Evolutionary conservation across 1,284 basidiomycete species (phyloP).

Genomic region (Sanguinoderma infundibulare): DNA sequence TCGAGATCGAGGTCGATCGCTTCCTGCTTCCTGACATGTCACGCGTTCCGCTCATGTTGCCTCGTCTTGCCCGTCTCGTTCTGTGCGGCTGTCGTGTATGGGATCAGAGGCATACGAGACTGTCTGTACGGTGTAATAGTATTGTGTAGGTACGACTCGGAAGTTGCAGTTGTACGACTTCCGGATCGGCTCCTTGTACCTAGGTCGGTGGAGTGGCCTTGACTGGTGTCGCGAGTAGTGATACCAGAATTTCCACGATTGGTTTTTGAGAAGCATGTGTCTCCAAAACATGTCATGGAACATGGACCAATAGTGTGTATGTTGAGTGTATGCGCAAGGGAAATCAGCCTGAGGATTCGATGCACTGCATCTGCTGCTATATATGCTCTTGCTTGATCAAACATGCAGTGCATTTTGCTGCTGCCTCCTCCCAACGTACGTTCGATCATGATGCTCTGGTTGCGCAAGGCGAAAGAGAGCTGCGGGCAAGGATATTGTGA

Average conservation of each 20-base stretch:
- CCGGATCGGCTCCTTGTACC: neutral
- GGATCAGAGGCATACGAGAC: neutral
- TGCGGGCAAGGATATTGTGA: too few relatives aligned
- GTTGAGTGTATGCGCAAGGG: too few relatives aligned
- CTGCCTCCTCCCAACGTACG: too few relatives aligned
- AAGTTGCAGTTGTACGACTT: neutral
- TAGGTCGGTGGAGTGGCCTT: neutral
- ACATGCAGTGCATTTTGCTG: too few relatives aligned
- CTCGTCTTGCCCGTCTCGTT: neutral
- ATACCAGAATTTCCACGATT: neutral
- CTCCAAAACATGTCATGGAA: too few relatives aligned
- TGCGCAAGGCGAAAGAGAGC: too few relatives aligned
- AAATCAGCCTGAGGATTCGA: too few relatives aligned
- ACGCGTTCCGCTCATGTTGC: neutral
- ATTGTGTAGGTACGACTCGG: neutral
- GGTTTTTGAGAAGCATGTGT: too few relatives aligned
- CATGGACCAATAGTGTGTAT: too few relatives aligned
- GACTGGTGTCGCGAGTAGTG: neutral
- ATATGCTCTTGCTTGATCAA: too few relatives aligned
- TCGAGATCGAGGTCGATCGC: neutral
- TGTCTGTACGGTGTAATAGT: neutral
- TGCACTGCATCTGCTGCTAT: too few relatives aligned
- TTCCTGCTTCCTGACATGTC: neutral
- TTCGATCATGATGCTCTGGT: too few relatives aligned
- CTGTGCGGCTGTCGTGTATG: neutral